phyloP scores from a whole-genome alignment of 495 filamentous ascomycete genomes.

The Hypoxylon crocopeplum region DNA sequence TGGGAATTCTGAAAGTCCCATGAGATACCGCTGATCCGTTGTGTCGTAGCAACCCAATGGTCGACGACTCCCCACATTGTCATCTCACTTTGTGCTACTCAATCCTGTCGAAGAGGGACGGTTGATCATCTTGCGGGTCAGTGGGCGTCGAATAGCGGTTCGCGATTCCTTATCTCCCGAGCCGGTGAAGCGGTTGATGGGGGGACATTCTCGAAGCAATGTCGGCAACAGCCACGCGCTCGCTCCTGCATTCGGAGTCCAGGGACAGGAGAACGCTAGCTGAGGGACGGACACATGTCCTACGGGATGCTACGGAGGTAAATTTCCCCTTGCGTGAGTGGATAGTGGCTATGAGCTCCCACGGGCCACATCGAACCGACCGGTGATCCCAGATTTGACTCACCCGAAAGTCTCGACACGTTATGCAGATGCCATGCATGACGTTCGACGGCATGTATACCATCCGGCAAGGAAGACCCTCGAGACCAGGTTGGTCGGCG shows the following conservation, averaged over 20 bases:
- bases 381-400: conserved; percentile 17
- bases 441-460: conserved; percentile 35
- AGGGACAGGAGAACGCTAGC: conserved; percentile 2
- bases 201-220: conserved; percentile 8
- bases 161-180: conserved; percentile 27
- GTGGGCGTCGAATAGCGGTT: conserved; percentile 26
- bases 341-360: conserved; percentile 9
- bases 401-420: conserved; percentile 20
- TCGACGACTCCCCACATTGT: conserved; percentile 18
- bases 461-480: conserved; percentile 11
- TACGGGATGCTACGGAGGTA: conserved; percentile 10
- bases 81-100: conserved; percentile 25
- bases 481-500: conserved; percentile 17
- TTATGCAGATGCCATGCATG: conserved; percentile 33
- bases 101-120: conserved; percentile 6
- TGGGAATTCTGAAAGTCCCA: conserved; percentile 30
- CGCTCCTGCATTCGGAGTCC: conserved; percentile 14
- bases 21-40: conserved; percentile 20
- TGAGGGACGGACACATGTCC: conserved; percentile 3
- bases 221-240: conserved; percentile 9
- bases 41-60: conserved; percentile 24
- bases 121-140: conserved; percentile 26
- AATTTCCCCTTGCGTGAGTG: conserved; percentile 32
- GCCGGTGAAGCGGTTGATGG: conserved; percentile 27
- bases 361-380: conserved; percentile 12